phyloP scores from a whole-genome alignment of 169 alveolate species.

The Eimeria sp. region DNA sequence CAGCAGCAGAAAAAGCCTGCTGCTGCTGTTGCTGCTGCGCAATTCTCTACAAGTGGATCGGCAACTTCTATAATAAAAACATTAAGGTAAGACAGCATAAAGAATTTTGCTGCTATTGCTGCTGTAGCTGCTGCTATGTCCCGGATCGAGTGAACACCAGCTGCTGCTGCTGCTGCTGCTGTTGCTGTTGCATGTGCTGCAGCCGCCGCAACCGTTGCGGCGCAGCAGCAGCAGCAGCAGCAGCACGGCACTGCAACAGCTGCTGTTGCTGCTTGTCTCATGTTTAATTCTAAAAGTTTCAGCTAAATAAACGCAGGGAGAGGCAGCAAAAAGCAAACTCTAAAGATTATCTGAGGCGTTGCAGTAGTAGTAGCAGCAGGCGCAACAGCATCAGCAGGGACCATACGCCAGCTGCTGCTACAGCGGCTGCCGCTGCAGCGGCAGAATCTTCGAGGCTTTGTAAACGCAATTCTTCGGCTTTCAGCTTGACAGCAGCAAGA shows the following conservation, averaged over 20 bases:
- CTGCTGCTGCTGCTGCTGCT: slow-evolving; percentile 28
- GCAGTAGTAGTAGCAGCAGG: not conserved
- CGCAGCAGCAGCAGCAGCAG: no score
- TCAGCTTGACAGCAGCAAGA: not conserved
- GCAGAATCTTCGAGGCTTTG: not conserved
- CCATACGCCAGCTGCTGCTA: not conserved
- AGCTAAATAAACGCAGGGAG: not conserved
- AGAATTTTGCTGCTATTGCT: not conserved
- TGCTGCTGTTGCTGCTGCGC: slow-evolving; percentile 40
- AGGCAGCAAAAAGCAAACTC: not conserved
- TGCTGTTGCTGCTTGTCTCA: slow-evolving; percentile 40
- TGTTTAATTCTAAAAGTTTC: not conserved
- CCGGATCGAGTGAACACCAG: slow-evolving; percentile 9
- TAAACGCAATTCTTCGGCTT: no score
- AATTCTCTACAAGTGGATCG: not conserved
- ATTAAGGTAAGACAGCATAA: no score
- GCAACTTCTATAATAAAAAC: not conserved
- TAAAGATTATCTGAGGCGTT: not conserved
- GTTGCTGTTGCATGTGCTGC: no score
- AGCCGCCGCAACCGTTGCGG: no score
- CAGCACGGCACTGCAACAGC: not conserved
- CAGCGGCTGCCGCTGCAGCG: not conserved
- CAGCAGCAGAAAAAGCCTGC: slow-evolving; percentile 33
- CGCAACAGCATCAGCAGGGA: slow-evolving; percentile 3
- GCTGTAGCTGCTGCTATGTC: slow-evolving; percentile 1